Evolutionary conservation across 441 rosid species (phyloP).

Genomic region (Rhodomyrtus psidioides): DNA sequence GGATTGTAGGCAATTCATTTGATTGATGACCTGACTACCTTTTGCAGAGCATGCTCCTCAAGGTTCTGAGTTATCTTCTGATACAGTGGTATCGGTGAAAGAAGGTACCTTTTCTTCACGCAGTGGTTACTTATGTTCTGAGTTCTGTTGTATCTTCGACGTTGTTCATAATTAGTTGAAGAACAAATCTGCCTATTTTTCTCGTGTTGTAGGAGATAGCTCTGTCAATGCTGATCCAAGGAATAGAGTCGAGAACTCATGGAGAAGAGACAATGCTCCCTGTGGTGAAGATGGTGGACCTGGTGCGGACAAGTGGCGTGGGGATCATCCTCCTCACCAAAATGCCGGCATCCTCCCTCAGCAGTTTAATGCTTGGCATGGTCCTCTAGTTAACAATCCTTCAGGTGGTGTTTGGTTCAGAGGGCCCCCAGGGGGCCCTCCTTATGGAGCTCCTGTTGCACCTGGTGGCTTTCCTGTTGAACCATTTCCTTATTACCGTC

Average conservation of each 20-base stretch:
- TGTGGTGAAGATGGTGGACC: constrained; percentile 57
- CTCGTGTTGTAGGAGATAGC: constrained; percentile 29
- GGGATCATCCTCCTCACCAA: constrained; percentile 50
- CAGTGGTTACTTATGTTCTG: not conserved
- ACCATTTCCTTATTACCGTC: constrained; percentile 73
- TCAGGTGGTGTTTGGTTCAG: constrained; percentile 76
- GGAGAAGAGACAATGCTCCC: constrained; percentile 59
- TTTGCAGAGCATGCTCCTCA: constrained; percentile 47
- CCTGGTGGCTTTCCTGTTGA: constrained; percentile 86
- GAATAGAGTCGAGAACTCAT: constrained; percentile 37
- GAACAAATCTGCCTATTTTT: not conserved
- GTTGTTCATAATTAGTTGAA: not conserved
- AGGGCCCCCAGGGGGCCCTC: constrained; percentile 14
- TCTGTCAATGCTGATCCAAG: constrained; percentile 26
- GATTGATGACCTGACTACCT: not conserved
- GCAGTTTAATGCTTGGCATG: constrained; percentile 73
- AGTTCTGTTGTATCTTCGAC: not conserved
- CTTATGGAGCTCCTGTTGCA: constrained; percentile 62
- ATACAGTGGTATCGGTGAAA: constrained; percentile 26
- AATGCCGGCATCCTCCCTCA: constrained; percentile 54
- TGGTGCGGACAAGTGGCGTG: constrained; percentile 58
- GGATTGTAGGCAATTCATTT: not conserved
- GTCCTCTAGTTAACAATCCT: constrained; percentile 75
- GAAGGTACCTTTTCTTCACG: constrained; percentile 16
- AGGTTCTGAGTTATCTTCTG: constrained; percentile 56